Evolutionary conservation across 169 alveolate species (phyloP).

Genomic region (Plasmodium yoelii): DNA sequence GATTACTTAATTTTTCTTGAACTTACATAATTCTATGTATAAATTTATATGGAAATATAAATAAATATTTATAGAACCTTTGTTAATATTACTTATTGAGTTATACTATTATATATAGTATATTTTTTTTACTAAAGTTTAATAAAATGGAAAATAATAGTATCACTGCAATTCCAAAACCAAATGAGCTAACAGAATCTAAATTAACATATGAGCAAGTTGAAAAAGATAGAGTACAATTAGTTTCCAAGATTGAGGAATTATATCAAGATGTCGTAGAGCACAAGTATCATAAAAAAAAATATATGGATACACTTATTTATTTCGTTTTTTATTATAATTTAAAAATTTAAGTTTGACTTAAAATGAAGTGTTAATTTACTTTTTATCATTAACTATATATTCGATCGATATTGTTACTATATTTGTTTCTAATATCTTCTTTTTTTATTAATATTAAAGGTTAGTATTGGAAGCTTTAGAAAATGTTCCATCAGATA

Average conservation of each 20-base stretch:
- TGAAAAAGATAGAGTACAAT: constrained; percentile 80
- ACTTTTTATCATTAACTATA: not conserved
- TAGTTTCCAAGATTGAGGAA: constrained; percentile 84
- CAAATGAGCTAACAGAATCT: constrained; percentile 27
- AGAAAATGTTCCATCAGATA: constrained; percentile 86
- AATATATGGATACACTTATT: not conserved
- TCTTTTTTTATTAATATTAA: constrained; percentile 10
- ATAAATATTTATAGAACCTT: constrained; percentile 1
- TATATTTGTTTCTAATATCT: too few species aligned
- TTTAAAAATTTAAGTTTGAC: not conserved
- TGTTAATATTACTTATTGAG: constrained; percentile 11
- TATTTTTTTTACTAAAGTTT: constrained; percentile 21
- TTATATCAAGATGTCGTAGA: constrained; percentile 89
- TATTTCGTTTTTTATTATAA: not conserved
- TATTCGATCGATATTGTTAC: not conserved
- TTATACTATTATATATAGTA: not conserved
- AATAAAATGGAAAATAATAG: constrained; percentile 44
- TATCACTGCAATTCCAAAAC: constrained; percentile 3
- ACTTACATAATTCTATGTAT: not conserved
- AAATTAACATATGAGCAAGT: constrained; percentile 75
- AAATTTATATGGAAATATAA: not conserved
- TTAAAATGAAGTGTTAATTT: not conserved
- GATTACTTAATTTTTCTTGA: not conserved
- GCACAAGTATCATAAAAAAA: constrained; percentile 80
- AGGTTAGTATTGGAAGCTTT: constrained; percentile 91